These are phyloP conservation scores for Dictyostelium brefeldianum DNA, from an alignment of 78 protist species.

Conservation along the genomic window DNA sequence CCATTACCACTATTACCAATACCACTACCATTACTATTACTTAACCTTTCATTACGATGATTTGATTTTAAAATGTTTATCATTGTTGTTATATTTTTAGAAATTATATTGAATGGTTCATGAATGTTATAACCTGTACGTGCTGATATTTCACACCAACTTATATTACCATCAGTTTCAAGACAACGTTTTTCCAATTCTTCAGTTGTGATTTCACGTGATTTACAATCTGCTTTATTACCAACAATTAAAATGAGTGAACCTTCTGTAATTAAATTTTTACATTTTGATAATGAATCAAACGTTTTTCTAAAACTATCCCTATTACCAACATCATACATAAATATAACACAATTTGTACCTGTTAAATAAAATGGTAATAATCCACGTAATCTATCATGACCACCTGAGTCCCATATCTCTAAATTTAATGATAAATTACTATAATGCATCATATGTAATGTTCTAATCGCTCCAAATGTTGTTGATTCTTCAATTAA, in stretches of 20 bases:
- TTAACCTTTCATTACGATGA: not conserved
- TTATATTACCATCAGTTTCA: slow-evolving; percentile 17
- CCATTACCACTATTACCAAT: not conserved
- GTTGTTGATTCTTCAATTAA: slow-evolving; percentile 45
- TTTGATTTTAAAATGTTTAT: slow-evolving; percentile 25
- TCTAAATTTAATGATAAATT: slow-evolving; percentile 46
- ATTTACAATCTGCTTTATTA: slow-evolving; percentile 47
- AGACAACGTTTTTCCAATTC: slow-evolving; percentile 36
- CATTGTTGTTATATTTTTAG: slow-evolving; percentile 37
- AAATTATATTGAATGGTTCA: slow-evolving; percentile 63
- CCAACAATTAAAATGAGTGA: slow-evolving; percentile 46
- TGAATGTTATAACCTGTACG: slow-evolving; percentile 65
- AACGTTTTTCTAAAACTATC: slow-evolving; percentile 36
- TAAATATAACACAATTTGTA: slow-evolving; percentile 56
- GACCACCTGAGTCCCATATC: slow-evolving; percentile 78
- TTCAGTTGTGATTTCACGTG: slow-evolving; percentile 35
- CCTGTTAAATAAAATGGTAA: slow-evolving; percentile 51
- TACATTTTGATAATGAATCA: not conserved
- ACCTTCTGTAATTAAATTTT: slow-evolving; percentile 26
- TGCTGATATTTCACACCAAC: slow-evolving; percentile 76
- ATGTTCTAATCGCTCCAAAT: slow-evolving; percentile 71
- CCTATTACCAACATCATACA: slow-evolving; percentile 40
- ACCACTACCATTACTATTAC: not conserved
- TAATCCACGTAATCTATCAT: slow-evolving; percentile 49
- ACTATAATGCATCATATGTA: slow-evolving; percentile 61